Evolutionary conservation across 805 yeast genomes (phyloP), one percentile per base, ranked within the genome.

Genomic region (Candida ascalaphidarum): DNA sequence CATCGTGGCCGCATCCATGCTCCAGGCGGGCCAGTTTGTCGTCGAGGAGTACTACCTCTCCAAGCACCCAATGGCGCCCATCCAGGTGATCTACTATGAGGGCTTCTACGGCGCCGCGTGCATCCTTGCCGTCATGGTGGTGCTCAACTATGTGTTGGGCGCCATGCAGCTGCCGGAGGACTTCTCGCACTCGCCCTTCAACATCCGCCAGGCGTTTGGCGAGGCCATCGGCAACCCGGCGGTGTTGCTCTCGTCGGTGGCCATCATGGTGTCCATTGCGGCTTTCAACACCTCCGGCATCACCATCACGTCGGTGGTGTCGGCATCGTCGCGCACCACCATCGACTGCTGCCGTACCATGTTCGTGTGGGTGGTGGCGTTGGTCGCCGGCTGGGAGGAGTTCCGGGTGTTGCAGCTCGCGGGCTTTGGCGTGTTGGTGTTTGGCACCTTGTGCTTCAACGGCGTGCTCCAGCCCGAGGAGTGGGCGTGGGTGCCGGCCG

Each of bases 261-360:
- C 69, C 24, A 80, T 81, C 36, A 80, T 82, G 89, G 27, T 77
- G 2, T 77, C 81, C 7, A 81, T 82, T 35, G 73, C 85, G 2
- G 42, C 67, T 4, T 82, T 82, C 66, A 82, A 82, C 51, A 77
- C 65, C 49, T 75, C 76, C 41, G 94, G 94, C 2, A 67, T 81
- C 22, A 66, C 83, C 7, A 56, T 82, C 21, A 82, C 94, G 3
- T 64, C 70, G 27, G 54, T 56, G 25, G 46, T 81, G 26, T 75
- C 81, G 29, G 92, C 94, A 19, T 81, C 94, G 1, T 67, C 88
- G 2, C 63, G 92, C 44, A 75, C 85, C 14, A 82, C 92, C 2
- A 70, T 82, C 28, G 94, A 82, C 44, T 77, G 86, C 1, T 77
- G 81, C 34, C 65, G 94, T 38, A 81, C 92, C 0, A 52, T 81